A percentile compares a stretch with the other conserved stretches of the same genome.
These are phyloP conservation scores for Scytalidium sp. DNA, from an alignment of 2,329 filamentous ascomycete species.

Conservation along the genomic window DNA sequence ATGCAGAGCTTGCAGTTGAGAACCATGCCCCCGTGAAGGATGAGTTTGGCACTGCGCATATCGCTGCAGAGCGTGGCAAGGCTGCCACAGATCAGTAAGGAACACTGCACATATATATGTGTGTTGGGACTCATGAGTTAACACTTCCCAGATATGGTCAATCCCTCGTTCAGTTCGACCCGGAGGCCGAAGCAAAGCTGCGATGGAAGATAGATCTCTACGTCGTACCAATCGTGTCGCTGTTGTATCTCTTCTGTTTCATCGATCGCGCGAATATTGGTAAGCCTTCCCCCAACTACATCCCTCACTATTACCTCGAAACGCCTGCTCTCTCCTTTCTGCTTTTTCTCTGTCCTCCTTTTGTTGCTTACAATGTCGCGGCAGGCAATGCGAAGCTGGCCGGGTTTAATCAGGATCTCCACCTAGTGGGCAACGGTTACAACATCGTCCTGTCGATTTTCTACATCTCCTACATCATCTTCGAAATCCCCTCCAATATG, in stretches of 20 bases:
- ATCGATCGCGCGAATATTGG: slow-evolving; percentile 74
- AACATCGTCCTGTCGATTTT: slow-evolving; percentile 39
- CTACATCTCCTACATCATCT: slow-evolving; percentile 9
- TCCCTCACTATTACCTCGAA: neutral
- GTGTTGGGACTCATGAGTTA: no score
- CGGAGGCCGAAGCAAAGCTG: slow-evolving; percentile 53
- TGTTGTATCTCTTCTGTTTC: slow-evolving; percentile 71
- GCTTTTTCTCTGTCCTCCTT: neutral
- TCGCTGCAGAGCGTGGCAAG: slow-evolving; percentile 22
- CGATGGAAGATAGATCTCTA: slow-evolving; percentile 63
- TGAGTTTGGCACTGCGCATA: slow-evolving; percentile 13
- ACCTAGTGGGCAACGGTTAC: slow-evolving; percentile 62
- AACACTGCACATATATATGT: neutral
- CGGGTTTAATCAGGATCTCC: slow-evolving; percentile 60
- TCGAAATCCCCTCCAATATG: slow-evolving; percentile 51
- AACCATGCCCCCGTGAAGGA: slow-evolving; percentile 9
- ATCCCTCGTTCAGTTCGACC: slow-evolving; percentile 51
- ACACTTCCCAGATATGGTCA: slow-evolving; percentile 40
- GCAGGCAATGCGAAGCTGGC: slow-evolving; percentile 66
- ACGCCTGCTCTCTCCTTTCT: neutral
- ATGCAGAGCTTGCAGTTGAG: neutral
- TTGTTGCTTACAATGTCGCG: no score
- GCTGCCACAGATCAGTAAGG: slow-evolving; percentile 24
- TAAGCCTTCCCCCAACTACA: slow-evolving; percentile 26
- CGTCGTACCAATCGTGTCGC: slow-evolving; percentile 61